phyloP scores from a whole-genome alignment of 306 rosid species.

The Pterocarpus santalinus region DNA sequence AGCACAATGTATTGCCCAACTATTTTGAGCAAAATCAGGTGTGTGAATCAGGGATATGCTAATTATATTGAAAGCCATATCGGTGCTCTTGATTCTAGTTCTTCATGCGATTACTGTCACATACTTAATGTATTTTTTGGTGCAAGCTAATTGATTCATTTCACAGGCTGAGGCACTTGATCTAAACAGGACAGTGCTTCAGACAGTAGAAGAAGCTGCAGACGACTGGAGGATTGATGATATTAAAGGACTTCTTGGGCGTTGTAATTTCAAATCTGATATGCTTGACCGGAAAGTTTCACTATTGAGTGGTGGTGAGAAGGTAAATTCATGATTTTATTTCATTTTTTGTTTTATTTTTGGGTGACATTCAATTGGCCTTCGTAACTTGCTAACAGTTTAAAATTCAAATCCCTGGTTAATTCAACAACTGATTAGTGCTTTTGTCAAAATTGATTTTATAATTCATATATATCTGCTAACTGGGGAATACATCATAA shows the following conservation, averaged over 20 bases:
- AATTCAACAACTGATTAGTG: too few relatives aligned
- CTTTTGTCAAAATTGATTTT: too few relatives aligned
- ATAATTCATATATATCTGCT: neutral
- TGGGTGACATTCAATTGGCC: too few relatives aligned
- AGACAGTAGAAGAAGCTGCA: constrained; percentile 94
- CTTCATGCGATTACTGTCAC: constrained; percentile 2
- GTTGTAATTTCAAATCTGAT: constrained; percentile 93
- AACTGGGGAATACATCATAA: constrained; percentile 9
- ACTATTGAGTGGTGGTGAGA: constrained; percentile 97
- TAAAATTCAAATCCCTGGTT: too few relatives aligned
- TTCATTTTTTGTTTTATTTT: too few relatives aligned
- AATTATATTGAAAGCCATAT: constrained; percentile 20
- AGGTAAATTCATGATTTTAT: constrained; percentile 59
- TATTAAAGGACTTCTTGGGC: constrained; percentile 98
- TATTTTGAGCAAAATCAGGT: constrained; percentile 99
- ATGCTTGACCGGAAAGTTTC: constrained; percentile 98
- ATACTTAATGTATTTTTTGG: constrained; percentile 33
- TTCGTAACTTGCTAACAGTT: too few relatives aligned
- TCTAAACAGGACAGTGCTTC: constrained; percentile 87
- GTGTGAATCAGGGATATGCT: constrained; percentile 35
- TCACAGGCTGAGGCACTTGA: constrained; percentile 97
- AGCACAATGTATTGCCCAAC: constrained; percentile 93
- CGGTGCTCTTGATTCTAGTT: constrained; percentile 21
- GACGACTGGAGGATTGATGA: constrained; percentile 96
- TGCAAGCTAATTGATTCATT: constrained; percentile 41